Conservation (phyloP, 2,329 filamentous ascomycete species). For the Penicillium sp. region DNA sequence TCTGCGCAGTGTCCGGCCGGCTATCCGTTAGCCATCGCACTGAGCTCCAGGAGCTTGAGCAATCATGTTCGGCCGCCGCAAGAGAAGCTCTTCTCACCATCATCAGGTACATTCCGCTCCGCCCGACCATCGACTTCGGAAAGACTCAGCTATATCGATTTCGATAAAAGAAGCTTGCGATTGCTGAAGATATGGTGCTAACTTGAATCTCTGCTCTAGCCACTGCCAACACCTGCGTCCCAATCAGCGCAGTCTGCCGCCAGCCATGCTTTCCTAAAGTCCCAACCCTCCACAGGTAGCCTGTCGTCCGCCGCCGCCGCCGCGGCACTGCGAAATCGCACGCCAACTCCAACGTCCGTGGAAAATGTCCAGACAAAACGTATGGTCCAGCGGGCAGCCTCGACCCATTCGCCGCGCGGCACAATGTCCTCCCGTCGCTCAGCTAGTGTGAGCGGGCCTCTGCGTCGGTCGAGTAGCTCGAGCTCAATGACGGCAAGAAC, state of each 20-base stretch:
- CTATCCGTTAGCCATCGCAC: constrained; percentile 8
- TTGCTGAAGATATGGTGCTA: constrained; percentile 8
- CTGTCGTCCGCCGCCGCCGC: constrained; percentile 85
- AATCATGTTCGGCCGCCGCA: constrained; percentile 43
- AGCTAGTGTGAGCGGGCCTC: constrained; percentile 39
- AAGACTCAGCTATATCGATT: not conserved
- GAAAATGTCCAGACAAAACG: constrained; percentile 86
- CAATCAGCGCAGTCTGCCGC: constrained; percentile 79
- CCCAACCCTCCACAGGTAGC: constrained; percentile 61
- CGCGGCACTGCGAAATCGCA: constrained; percentile 75
- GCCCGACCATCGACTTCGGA: not conserved
- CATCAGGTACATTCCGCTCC: constrained; percentile 29
- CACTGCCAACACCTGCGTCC: constrained; percentile 63
- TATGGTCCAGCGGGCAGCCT: constrained; percentile 70
- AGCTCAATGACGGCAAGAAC: constrained; percentile 87
- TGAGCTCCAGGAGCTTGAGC: constrained; percentile 11
- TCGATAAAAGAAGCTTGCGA: not conserved
- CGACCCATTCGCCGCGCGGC: constrained; percentile 66
- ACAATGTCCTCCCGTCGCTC: constrained; percentile 43
- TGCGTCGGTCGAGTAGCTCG: constrained; percentile 68
- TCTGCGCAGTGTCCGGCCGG: constrained; percentile 23
- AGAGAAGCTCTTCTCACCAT: constrained; percentile 44
- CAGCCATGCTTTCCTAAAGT: constrained; percentile 74
- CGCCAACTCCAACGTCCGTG: constrained; percentile 75
- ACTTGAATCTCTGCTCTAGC: constrained; percentile 46